Evolutionary conservation across 2,329 filamentous ascomycete species (phyloP).

Genomic region (Fusarium hainanense): DNA sequence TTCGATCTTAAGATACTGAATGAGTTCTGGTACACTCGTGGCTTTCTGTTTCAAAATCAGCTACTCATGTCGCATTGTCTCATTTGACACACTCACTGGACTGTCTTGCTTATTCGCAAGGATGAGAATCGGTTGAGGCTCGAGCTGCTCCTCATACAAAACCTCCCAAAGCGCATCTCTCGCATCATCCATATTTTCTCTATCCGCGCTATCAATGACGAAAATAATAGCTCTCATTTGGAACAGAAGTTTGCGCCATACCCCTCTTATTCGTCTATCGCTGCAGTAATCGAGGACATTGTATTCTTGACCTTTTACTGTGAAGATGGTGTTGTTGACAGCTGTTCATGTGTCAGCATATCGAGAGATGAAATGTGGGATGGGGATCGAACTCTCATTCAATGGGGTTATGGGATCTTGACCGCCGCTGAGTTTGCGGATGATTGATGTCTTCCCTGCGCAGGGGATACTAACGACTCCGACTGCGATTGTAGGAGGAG

Average conservation of each 20-base stretch:
- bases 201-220: slow-evolving; percentile 3
- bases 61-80: too few relatives aligned
- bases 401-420: accelerated
- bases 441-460: neutral
- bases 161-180: neutral
- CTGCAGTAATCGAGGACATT: slow-evolving; percentile 6
- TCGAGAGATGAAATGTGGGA: accelerated
- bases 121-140: slow-evolving; percentile 1
- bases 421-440: neutral
- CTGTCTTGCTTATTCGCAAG: slow-evolving; percentile 22
- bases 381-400: neutral
- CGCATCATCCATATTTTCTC: neutral
- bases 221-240: neutral
- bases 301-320: neutral
- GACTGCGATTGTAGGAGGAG: neutral
- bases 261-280: neutral
- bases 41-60: neutral
- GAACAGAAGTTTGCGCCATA: slow-evolving; percentile 6
- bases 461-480: neutral
- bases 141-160: slow-evolving; percentile 2
- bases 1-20: neutral
- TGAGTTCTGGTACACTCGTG: neutral
- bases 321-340: neutral
- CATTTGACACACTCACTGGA: neutral
- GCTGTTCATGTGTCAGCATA: neutral